Evolutionary conservation across 345 rosid species (phyloP), one percentile per base, ranked within the genome.

Genomic region (Linum tenue): DNA sequence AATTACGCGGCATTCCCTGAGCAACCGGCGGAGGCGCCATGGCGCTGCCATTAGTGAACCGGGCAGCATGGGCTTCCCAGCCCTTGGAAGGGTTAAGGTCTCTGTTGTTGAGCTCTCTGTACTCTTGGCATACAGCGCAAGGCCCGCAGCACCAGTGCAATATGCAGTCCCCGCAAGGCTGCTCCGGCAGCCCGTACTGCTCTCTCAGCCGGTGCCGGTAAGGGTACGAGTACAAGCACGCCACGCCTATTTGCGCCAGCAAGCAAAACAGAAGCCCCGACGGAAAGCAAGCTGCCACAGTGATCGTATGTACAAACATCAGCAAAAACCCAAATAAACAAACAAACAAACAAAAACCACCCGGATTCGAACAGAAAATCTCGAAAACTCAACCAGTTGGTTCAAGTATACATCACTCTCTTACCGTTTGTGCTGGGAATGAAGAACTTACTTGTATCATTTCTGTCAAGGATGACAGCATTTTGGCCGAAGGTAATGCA

Each of bases 401-500:
- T 22, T 22, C 31, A 22, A 22, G 31, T 22, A 22, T 22, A 22
- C 31, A 22, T 1, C 31, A 22, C 31, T 22, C 31, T 22, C 31
- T 22, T 0, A 22, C 31, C 31, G 31, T 22, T 22, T 22, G 31
- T 0, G 31, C 31, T 22, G 31, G 31, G 31, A 22, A n/a, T n/a
- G n/a, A n/a, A 22, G 31, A 22, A 55, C 59, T 75, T 56, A 75
- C 74, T 39, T 4, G 76, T 72, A 40, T 31, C 9, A 50, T 67
- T 73, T 57, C 60, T 62, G 71, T 72, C 76, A 14, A 68, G 37
- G 62, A 68, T 64, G 62, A 61, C 59, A 6, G 68, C 73, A 3
- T 44, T 72, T 53, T 68, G 76, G 67, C 73, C 76, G 31, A 75
- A 75, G 1, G 67, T 55, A 42, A 71, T 51, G 60, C 75, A 71